Base-by-base conservation (phyloP, 2,329 filamentous ascomycete genomes). In the Nannizziopsis arthrosporioides region DNA sequence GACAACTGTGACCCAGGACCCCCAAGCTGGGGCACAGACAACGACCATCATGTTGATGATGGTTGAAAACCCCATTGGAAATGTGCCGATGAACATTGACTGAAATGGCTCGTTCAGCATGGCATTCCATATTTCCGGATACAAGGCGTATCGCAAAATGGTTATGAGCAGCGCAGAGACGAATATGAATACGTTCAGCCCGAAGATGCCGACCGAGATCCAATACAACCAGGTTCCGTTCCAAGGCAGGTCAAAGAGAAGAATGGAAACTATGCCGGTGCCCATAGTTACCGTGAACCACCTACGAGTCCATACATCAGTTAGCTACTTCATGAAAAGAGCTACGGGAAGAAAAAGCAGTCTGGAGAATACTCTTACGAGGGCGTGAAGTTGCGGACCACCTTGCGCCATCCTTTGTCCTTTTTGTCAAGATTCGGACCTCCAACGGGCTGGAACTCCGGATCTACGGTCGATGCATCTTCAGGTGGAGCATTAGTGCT, bases 41-140 rank as follows among this genome's bases (percentile, higher is more conserved):
- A 77, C 69, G 10, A 79, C 69, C 60, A 78, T 75, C 73, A 81
- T 79, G 52, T 80, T 78, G 51, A 84, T 74, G 38, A 85, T 77
- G 1, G 81, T 84, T 0, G 79, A 76, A 50, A 85, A 73, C 0
- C 73, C 80, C 78, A 85, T 84, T 0, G 81, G 81, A 30, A 83
- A 73, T 0, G 78, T 81, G 0, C 77, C 82, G 2, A 86, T 64
- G 54, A 85, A 86, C 46, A 86, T 69, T 1, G 77, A 80, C 57
- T 86, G 79, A 1, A 73, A 74, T 0, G 79, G 80, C 58, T 86
- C 78, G 1, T 68, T 65, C 32, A 85, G 73, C 81, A 86, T 83
- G 12, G 74, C 76, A 0, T 50, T 58, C 74, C 80, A 85, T 27
- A 84, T 78, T 50, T 75, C 71, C 0, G 81, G 82, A 56, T 82